Base-by-base conservation (phyloP, 768 basidiomycete genomes). In the Agrocybe pediades region DNA sequence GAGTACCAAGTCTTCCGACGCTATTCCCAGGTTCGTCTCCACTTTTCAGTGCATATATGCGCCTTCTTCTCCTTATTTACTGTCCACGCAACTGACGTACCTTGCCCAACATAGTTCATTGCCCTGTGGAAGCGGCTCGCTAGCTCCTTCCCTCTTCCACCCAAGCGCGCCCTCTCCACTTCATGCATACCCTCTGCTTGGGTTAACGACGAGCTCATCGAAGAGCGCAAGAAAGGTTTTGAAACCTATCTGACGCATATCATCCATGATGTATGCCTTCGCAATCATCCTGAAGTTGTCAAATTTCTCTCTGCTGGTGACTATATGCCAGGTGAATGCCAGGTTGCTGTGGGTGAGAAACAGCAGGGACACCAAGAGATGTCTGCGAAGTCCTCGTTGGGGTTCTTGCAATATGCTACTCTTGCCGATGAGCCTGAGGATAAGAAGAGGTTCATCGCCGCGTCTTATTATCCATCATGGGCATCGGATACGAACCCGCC, bases 391-490 rank as follows among this genome's bases (percentile, higher is more conserved):
- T 45, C 40, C 3, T 45, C 50, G 36, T 24, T 43, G 25, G 19
- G n/a, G 21, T 41, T 24, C 17, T 11, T 41, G 20, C 29, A 16
- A n/a, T 27, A 36, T 2, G 6, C 26, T 9, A 21, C 36, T 40
- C 11, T 0, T n/a, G n/a, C n/a, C n/a, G 27, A 49, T 3, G 56
- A 21, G 2, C 49, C 45, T 23, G 58, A 52, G 19, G 60, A 40
- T 20, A 64, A 55, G 40, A 44, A 20, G 41, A 59, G 65, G 1
- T 64, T 66, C 8, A 67, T 80, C 17, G 72, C 73, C 9, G 80
- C 74, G 0, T 70, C 78, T 1, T 81, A 80, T 58, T 81, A 78
- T 57, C 73, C 74, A 3, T 77, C 82, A 52, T 85, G 84, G 84
- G 68, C 73, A 26, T 74, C 69, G 5, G 69, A 68, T 27, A 65